Evolutionary conservation across 2,329 filamentous ascomycete species (phyloP).

Genomic region (Paecilomyces niveus): DNA sequence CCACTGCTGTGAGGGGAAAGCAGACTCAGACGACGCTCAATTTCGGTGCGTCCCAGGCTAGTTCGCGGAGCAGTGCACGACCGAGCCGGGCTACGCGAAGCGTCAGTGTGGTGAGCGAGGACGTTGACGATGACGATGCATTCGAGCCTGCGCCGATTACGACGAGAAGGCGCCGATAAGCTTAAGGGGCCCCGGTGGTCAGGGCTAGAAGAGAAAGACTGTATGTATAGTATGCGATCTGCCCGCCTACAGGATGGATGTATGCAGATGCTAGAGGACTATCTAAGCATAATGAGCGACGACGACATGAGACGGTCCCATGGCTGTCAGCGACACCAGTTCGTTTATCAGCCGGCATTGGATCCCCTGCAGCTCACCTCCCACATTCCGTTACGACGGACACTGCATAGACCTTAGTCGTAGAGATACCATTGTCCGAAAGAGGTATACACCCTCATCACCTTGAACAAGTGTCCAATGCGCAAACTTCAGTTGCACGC

Average conservation of each 20-base stretch:
- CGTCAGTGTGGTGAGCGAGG: slow-evolving; percentile 31
- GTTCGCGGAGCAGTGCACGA: slow-evolving; percentile 17
- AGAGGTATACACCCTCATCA: too few relatives aligned
- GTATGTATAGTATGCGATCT: neutral
- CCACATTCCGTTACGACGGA: too few relatives aligned
- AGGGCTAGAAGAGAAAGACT: neutral
- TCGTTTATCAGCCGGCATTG: too few relatives aligned
- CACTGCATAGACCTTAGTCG: too few relatives aligned
- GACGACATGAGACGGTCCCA: neutral
- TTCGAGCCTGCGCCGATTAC: slow-evolving; percentile 34
- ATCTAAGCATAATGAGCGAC: neutral
- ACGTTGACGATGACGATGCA: slow-evolving; percentile 39
- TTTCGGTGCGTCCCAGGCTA: slow-evolving; percentile 34
- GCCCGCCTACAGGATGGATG: neutral
- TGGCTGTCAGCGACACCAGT: neutral
- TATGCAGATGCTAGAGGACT: neutral
- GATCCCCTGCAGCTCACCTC: too few relatives aligned
- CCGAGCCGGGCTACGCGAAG: slow-evolving; percentile 25
- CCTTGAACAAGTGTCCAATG: too few relatives aligned
- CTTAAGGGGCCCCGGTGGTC: slow-evolving; percentile 9
- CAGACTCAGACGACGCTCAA: slow-evolving; percentile 35
- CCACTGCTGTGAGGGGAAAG: slow-evolving; percentile 13
- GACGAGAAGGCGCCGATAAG: slow-evolving; percentile 14
- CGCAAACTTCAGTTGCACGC: too few relatives aligned
- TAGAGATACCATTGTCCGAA: too few relatives aligned